Conservation (phyloP, 768 basidiomycete genomes). For the Cystobasidium ongulense region DNA sequence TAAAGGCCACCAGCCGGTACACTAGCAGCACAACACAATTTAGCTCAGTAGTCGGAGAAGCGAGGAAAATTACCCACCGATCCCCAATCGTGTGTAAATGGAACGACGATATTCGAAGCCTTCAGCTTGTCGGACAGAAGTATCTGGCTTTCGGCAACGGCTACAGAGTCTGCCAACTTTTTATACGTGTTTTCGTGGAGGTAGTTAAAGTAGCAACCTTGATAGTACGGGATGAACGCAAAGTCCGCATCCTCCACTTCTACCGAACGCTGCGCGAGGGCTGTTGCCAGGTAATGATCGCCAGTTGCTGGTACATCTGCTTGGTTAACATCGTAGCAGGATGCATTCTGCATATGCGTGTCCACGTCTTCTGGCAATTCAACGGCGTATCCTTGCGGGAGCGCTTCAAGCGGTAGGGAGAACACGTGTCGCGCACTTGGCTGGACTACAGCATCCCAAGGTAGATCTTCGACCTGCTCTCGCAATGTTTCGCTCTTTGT, state of each 20-base stretch:
- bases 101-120: conserved; percentile 36
- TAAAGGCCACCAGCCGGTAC: conserved; percentile 40
- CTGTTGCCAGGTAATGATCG: conserved; percentile 39
- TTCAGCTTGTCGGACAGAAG: conserved; percentile 31
- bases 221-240: conserved; percentile 39
- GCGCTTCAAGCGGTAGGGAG: conserved; percentile 20
- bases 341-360: conserved; percentile 33
- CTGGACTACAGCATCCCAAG: conserved; percentile 38
- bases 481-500: neutral
- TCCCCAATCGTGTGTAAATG: conserved; percentile 42
- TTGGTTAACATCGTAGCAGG: conserved; percentile 38
- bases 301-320: conserved; percentile 36
- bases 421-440: conserved; percentile 36
- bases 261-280: conserved; percentile 31
- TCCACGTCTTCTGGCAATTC: conserved; percentile 36
- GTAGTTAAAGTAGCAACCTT: conserved; percentile 41
- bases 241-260: conserved; percentile 37
- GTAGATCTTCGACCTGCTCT: conserved; percentile 33
- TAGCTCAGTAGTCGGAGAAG: neutral
- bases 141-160: conserved; percentile 34
- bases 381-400: conserved; percentile 36
- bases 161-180: conserved; percentile 39
- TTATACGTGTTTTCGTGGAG: conserved; percentile 40
- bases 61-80: conserved; percentile 4
- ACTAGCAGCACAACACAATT: neutral